Evolutionary conservation across 192 early-diverging fungal genomes (phyloP), one percentile per base, ranked within the genome.

Genomic region (Coemansia asiatica): DNA sequence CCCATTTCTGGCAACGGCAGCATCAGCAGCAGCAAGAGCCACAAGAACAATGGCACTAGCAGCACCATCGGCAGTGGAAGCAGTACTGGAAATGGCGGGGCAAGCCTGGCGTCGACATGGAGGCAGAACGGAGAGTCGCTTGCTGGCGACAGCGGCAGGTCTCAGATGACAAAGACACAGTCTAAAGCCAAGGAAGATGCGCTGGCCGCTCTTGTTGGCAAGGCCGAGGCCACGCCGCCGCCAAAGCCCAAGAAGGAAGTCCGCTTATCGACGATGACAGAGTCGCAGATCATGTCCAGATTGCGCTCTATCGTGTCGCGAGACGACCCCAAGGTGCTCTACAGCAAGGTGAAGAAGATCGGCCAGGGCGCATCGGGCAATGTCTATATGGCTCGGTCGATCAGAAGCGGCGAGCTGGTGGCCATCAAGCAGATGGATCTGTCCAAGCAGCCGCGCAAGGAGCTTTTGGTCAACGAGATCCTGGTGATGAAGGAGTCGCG

Each of bases 301-400:
- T 76, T 99, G 71, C 84, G 92, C 71, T 84, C 86, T 18, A 92
- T 97, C 15, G 96, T 97, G 21, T 92, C 96, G 40, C 84, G 86
- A 46, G 92, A 92, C 25, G 95, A 99, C 75, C 97, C 97, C 27
- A 93, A 89, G 66, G 60, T 83, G 13, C 76, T 97, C 51, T 99
- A 99, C 78, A 87, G 88, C 66, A 96, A 98, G 75, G 85, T 95
- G 75, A 93, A 94, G 76, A 94, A 95, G 81, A 90, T 99, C 66
- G 97, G 97, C 1, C 96, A 97, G 86, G 95, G 96, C 76, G 95
- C 95, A 4, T 97, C 95, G 35, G 97, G 97, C 47, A 95, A 94
- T n/a, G 97, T 99, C 46, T 99, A 94, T 81, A 88, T 95, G 64
- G 97, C 97, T 29, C 88, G 88, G 33, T 84, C 89, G 51, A 76